Evolutionary conservation across 148 eudicot species (phyloP), one percentile per base, ranked within the genome.

Genomic region (Tetragonia tetragonoides): DNA sequence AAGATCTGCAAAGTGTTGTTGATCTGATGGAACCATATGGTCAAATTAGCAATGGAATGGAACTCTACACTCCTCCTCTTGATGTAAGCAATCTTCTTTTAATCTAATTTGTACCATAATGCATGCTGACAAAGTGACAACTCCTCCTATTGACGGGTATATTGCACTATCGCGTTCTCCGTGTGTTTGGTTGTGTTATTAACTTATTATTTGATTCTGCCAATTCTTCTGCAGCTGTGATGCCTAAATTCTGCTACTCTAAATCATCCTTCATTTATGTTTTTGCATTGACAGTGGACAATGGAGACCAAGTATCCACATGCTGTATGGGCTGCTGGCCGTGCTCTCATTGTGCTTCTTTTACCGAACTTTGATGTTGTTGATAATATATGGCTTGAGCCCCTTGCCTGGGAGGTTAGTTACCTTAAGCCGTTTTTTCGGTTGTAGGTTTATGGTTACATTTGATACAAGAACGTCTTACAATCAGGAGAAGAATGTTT

Each of bases 271-370:
- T 61, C 38, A 60, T n/a, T 39, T 41, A 44, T 72, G 51, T 39
- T 38, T 81, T 65, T 57, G 39, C 37, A 75, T 80, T 82, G 79
- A 70, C 78, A 94, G 98, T 92, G 95, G 98, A 90, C 90, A 11
- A 89, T 85, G 83, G 97, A 92, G 86, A 87, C 90, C 72, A 92
- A 92, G 83, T 84, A 83, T 80, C 95, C 95, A 21, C 97, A 94
- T 89, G 98, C 98, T 79, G 95, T 92, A 21, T 94, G 98, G 98
- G 97, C 97, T 80, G 91, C 97, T 82, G 98, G 98, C 74, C 97
- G 98, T 84, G 93, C 90, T 79, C 91, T 94, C 61, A 85, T 89
- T 67, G 86, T 95, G 85, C 83, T 84, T 86, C 92, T 94, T 75
- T 83, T 94, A 46, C 98, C 98, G 8, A 94, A 94, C 84, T 94